Conservation (phyloP, 345 rosid species). For the Dovyalis caffra region DNA sequence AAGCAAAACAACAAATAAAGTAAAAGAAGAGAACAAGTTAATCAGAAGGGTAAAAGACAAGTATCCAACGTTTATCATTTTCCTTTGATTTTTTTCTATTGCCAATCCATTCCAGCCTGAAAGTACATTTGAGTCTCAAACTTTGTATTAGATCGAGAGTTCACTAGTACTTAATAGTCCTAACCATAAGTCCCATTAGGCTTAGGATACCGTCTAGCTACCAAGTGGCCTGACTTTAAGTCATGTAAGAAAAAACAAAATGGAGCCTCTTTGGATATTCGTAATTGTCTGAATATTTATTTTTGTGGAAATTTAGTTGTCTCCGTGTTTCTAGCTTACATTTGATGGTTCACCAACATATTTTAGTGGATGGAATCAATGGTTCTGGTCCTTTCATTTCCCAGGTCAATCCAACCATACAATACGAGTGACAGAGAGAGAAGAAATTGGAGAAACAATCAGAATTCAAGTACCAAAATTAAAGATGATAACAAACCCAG, state of each 20-base stretch:
- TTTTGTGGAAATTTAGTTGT: background rate
- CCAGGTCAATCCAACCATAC: background rate
- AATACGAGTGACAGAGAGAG: background rate
- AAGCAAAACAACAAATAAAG: background rate
- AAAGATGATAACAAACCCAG: background rate
- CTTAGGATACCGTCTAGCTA: background rate
- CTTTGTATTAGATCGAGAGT: too few species aligned
- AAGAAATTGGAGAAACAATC: background rate
- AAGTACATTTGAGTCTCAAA: background rate
- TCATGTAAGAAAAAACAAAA: fast-evolving
- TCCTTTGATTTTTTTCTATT: background rate
- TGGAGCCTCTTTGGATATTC: background rate
- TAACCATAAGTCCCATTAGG: too few species aligned
- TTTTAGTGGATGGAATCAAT: background rate
- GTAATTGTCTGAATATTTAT: background rate
- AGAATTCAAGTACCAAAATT: background rate
- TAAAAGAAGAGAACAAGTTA: background rate
- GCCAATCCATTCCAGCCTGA: background rate
- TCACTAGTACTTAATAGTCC: too few species aligned
- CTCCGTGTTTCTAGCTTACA: background rate
- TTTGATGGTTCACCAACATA: background rate
- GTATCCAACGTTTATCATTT: background rate
- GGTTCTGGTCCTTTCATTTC: background rate
- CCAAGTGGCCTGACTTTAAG: background rate
- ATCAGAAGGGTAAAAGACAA: background rate